Percentiles rank a stretch among this genome's conserved stretches.
These are phyloP conservation scores for Arctium minus DNA, from an alignment of 129 eudicot species.

Conservation along the genomic window DNA sequence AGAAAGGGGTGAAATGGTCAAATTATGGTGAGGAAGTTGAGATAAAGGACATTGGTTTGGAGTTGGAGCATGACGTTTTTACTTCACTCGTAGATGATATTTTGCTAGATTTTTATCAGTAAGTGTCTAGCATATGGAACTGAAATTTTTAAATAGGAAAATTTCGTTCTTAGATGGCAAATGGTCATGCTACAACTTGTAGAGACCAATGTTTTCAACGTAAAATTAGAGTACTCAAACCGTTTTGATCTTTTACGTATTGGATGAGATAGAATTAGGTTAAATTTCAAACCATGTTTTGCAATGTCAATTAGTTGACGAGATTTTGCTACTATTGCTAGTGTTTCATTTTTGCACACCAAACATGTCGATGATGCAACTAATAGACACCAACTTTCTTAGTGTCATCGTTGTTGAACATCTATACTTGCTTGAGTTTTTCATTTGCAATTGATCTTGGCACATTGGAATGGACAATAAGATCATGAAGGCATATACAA, in stretches of 20 bases:
- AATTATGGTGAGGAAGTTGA: slow-evolving; percentile 35
- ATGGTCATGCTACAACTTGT: slow-evolving; percentile 23
- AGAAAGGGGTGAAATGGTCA: slow-evolving; percentile 46
- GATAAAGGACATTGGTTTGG: slow-evolving; percentile 42
- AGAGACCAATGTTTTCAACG: background rate
- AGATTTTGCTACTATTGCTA: background rate
- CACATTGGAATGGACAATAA: background rate
- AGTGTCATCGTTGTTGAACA: background rate
- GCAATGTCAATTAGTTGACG: background rate
- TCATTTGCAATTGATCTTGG: background rate
- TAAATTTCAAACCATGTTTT: background rate
- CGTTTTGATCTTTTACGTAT: background rate
- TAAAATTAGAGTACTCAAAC: background rate
- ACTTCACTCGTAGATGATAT: slow-evolving; percentile 45
- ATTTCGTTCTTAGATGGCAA: background rate
- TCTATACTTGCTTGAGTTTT: background rate
- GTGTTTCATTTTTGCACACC: background rate
- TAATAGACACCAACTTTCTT: background rate
- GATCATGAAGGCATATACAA: background rate
- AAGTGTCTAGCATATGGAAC: background rate
- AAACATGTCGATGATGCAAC: background rate
- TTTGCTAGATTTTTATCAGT: slow-evolving; percentile 19
- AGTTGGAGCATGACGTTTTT: slow-evolving; percentile 56
- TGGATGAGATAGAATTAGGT: background rate
- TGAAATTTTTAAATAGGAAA: slow-evolving; percentile 1